A percentile compares a stretch with the other conserved stretches of the same genome.
Evolutionary conservation across 2,329 filamentous ascomycete genomes (phyloP).

Genomic region (Alternaria infectoria): DNA sequence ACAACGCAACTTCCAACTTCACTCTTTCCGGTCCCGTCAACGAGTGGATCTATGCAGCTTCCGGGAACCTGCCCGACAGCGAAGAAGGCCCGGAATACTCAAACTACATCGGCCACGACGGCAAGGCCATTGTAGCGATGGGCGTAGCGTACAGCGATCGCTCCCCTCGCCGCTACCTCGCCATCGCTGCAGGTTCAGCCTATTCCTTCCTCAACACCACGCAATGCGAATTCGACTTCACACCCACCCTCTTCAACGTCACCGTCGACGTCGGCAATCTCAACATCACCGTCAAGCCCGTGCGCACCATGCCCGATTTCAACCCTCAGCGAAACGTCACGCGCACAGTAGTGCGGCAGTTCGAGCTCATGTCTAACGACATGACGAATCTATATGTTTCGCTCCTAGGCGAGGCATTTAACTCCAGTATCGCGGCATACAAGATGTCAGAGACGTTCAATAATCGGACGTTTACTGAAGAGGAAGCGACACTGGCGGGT

Average conservation of each 20-base stretch:
- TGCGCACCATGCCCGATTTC: conserved; percentile 24
- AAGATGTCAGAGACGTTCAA: conserved; percentile 25
- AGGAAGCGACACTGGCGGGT: conserved; percentile 31
- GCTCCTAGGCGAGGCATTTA: conserved; percentile 45
- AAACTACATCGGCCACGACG: conserved; percentile 39
- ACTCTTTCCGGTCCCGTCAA: conserved; percentile 23
- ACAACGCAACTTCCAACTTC: conserved; percentile 47
- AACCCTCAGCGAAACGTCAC: conserved; percentile 41
- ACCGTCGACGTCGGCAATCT: conserved; percentile 35
- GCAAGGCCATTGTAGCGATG: conserved; percentile 40
- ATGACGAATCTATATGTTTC: conserved; percentile 49
- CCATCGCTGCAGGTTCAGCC: conserved; percentile 39
- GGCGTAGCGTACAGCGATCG: conserved; percentile 35
- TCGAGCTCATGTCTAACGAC: conserved; percentile 48
- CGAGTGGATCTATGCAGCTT: conserved; percentile 35
- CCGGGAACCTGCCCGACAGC: conserved; percentile 32
- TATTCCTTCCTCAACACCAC: conserved; percentile 41
- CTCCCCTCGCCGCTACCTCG: conserved; percentile 35
- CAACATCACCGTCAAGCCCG: conserved; percentile 35
- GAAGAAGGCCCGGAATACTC: conserved; percentile 33
- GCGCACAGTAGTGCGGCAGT: conserved; percentile 37
- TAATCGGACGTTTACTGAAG: conserved; percentile 9
- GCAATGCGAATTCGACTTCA: conserved; percentile 41
- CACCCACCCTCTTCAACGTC: conserved; percentile 36
- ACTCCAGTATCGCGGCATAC: conserved; percentile 40